Conservation (phyloP, 208 protist species). For the Trichomonas vaginalis region DNA sequence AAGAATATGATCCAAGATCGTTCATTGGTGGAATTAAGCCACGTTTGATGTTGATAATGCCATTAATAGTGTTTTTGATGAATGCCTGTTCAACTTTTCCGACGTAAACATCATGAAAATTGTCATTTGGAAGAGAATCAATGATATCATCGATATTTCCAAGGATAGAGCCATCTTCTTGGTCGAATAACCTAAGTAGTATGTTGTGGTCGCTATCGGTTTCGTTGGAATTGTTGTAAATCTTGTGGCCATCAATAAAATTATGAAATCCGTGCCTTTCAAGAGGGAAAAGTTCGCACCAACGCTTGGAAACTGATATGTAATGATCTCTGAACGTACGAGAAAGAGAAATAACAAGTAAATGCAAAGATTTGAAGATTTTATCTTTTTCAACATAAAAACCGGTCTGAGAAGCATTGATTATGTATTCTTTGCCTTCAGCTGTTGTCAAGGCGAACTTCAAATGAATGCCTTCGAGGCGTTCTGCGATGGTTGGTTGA, state of each 20-base stretch:
- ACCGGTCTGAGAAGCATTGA: background rate
- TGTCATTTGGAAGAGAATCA: background rate
- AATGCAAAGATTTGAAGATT: background rate
- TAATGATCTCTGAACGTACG: background rate
- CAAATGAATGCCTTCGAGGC: background rate
- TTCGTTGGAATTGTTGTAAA: background rate
- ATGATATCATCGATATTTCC: background rate
- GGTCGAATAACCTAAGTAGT: background rate
- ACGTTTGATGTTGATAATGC: background rate
- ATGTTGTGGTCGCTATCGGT: background rate
- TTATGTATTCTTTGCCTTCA: background rate
- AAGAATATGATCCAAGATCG: background rate
- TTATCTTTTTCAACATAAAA: background rate
- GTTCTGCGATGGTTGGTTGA: background rate
- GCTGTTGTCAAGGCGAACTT: background rate
- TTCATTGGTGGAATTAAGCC: background rate
- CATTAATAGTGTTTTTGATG: background rate
- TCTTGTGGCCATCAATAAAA: background rate
- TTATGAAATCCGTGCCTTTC: background rate
- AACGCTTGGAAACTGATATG: background rate
- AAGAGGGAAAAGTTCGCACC: background rate
- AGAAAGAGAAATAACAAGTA: background rate
- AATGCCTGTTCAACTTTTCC: background rate
- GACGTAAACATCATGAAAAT: background rate
- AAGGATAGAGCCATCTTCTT: background rate